Base-by-base conservation (phyloP, 768 basidiomycete genomes). In the Hortiboletus campestris region DNA sequence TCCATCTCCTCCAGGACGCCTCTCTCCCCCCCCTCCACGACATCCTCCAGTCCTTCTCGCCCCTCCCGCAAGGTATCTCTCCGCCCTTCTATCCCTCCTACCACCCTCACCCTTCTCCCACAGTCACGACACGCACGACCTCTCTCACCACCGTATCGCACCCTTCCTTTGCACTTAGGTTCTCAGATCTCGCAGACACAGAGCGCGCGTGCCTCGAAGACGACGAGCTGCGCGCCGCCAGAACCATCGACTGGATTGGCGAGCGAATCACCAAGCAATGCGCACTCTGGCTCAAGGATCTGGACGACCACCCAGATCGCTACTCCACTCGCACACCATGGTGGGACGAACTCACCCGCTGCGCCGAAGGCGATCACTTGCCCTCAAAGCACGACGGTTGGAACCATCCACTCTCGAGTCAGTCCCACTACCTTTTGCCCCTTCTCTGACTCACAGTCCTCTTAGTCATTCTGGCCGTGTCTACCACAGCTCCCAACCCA, bases 161-260 rank as follows among this genome's bases (percentile, higher is more conserved):
- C 67, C 56, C 81, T 3, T 82, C 86, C 0, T 93, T 94, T 68
- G 75, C 82, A 13, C 75, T 94, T 20, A 81, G 91, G 49, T 94
- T 94, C 74, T 91, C 91, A 14, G 83, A 88, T 68, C 74, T 94
- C 41, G 57, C 64, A 2, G 86, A 89, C 61, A 82, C 89, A 14
- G 91, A 94, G 66, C 70, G 76, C 17, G 86, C 86, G 14, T 89
- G 86, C 60, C 79, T 79, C 17, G 91, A 94, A 70, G 86, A 88
- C 61, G 91, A 92, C 59, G 86, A 89, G 58, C 74, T 83, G 61
- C 87, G 91, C 32, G 88, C 91, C 0, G 81, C 81, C 22, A 82
- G 91, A 45, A 86, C 83, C n/a, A 79, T 93, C 61, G 91, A 94
- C 73, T 94, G 91, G 91, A 86, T 94, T 59, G 80, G 87, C 36